Base-by-base conservation (phyloP, 495 filamentous ascomycete species). In the Talaromyces wortmannii region DNA sequence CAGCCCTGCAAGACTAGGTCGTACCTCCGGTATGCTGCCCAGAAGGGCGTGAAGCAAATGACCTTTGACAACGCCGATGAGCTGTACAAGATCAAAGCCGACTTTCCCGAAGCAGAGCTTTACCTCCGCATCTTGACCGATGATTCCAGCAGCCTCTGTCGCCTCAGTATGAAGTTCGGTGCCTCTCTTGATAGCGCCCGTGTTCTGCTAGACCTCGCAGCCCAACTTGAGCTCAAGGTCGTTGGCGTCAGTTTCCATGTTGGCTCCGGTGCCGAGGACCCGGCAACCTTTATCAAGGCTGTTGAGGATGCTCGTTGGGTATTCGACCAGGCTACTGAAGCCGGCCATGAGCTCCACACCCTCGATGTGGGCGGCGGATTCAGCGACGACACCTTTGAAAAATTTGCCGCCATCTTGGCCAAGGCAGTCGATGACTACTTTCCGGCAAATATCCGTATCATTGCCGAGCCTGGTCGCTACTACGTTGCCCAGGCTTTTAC, bases 1-100 rank as follows among this genome's bases (percentile, higher is more conserved):
- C 95, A 99, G 69, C 94, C 94, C 45, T 97, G 95, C 86, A 97
- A 97, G 82, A 97, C 94, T 65, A 95, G 95, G 72, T 96, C 92
- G 42, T 96, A 97, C 72, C 78, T 97, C 57, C 89, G 91, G 62
- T 95, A 89, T 62, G 92, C 92, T 51, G 82, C 85, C 54, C 80
- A 84, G 66, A 69, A 87, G 53, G 87, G 85, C 56, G 92, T 99
- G 63, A 95, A 90, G 76, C 91, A 96, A 78, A 97, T 99, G 91
- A 97, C 94, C 10, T 97, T 97, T 63, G 94, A 99, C 77, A 97
- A 97, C 62, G 84, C 90, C 59, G 94, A 97, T 65, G 95, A 99
- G 76, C 82, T 99, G 33, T 90, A 92, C 81, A 97, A 99, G 80
- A 94, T 95, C 71, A 92, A 95, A 67, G 83, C 88, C 59, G 80